These are phyloP conservation scores for Cryptosporidium viatorum DNA, from an alignment of 169 alveolate genomes.

Conservation along the genomic window DNA sequence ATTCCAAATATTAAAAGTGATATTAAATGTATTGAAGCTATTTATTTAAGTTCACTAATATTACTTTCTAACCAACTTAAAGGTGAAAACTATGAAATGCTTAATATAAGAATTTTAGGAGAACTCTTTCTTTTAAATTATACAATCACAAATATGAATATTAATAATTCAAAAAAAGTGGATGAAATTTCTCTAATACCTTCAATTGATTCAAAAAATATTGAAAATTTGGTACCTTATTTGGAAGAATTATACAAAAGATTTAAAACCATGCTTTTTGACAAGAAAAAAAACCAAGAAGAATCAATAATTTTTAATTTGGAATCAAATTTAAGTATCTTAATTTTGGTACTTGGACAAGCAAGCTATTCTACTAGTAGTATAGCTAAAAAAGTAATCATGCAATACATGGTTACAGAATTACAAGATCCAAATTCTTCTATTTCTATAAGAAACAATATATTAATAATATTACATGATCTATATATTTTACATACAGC, in stretches of 20 bases:
- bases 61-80: conserved; percentile 2
- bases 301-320: conserved; percentile 1
- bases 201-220: conserved; percentile 32
- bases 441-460: conserved; percentile 41
- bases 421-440: conserved; percentile 10
- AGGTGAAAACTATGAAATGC: not conserved
- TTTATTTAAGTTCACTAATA: conserved; percentile 5
- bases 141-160: conserved; percentile 16
- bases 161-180: not conserved
- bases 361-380: conserved; percentile 37
- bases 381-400: conserved; percentile 26
- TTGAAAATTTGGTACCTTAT: conserved; percentile 17
- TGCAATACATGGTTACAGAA: conserved; percentile 35
- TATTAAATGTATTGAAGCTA: conserved; percentile 13
- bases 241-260: conserved; percentile 38
- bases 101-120: conserved; percentile 57
- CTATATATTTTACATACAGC: conserved; percentile 63
- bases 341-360: conserved; percentile 39
- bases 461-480: conserved; percentile 43
- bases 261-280: not conserved
- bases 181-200: not conserved
- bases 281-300: not conserved
- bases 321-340: conserved; percentile 19
- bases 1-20: conserved; percentile 2
- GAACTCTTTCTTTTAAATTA: conserved; percentile 40